A percentile compares a stretch with the other conserved stretches of the same genome.
These are phyloP conservation scores for Picochlorum costavermella DNA, from an alignment of 139 green algal species.

Conservation along the genomic window DNA sequence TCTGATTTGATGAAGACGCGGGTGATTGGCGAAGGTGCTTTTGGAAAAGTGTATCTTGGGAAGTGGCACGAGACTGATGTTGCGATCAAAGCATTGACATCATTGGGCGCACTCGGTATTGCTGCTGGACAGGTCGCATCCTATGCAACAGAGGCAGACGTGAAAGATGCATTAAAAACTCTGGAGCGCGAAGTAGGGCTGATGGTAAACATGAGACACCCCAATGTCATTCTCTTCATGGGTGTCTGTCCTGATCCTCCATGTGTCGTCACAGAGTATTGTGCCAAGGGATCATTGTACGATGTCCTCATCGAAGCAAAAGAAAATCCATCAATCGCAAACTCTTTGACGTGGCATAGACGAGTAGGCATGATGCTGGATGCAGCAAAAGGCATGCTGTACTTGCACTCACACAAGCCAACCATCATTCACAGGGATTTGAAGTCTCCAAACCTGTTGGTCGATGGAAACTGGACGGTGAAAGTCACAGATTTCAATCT, in stretches of 20 bases:
- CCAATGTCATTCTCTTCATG: constrained; percentile 61
- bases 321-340: constrained; percentile 2
- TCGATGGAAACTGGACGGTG: constrained; percentile 47
- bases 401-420: constrained; percentile 47
- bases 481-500: constrained; percentile 62
- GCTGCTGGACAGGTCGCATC: constrained; percentile 3
- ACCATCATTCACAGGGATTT: constrained; percentile 57
- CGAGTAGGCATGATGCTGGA: constrained; percentile 44
- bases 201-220: constrained; percentile 45
- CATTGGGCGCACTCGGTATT: constrained; percentile 12
- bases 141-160: neutral
- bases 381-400: constrained; percentile 56
- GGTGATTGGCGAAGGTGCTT: constrained; percentile 51
- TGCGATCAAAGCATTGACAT: constrained; percentile 50
- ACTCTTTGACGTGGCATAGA: constrained; percentile 36
- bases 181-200: constrained; percentile 49
- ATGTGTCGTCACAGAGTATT: constrained; percentile 36
- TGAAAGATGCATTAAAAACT: constrained; percentile 10
- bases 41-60: constrained; percentile 50
- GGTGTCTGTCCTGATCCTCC: constrained; percentile 42
- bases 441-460: constrained; percentile 55
- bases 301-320: constrained; percentile 39
- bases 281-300: constrained; percentile 41
- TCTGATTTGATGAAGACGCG: constrained; percentile 28
- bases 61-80: constrained; percentile 55